phyloP scores from a whole-genome alignment of 2,329 filamentous ascomycete genomes.

The Colletotrichum lupini region DNA sequence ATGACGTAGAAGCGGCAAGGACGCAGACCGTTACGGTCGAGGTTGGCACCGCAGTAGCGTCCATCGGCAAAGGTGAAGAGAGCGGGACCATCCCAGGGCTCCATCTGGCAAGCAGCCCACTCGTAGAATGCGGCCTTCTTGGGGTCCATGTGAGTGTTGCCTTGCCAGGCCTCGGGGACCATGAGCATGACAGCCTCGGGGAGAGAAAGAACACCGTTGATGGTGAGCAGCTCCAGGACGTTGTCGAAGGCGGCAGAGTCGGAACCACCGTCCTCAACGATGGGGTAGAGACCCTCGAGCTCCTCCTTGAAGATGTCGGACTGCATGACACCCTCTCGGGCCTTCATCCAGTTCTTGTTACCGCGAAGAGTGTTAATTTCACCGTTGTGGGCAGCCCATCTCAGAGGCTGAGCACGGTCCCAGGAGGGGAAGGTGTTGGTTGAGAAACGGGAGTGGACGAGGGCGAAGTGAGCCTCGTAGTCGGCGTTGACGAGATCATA shows the following conservation, averaged over 20 bases:
- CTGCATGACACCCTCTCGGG: conserved; percentile 93
- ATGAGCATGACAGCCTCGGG: conserved; percentile 98
- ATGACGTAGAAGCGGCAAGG: conserved; percentile 98
- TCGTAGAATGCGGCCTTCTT: conserved; percentile 98
- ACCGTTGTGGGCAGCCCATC: conserved; percentile 98
- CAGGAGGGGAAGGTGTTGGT: conserved; percentile 99
- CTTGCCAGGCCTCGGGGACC: conserved; percentile 98
- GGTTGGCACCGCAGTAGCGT: conserved; percentile 94
- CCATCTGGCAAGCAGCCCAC: conserved; percentile 99
- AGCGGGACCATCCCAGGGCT: conserved; percentile 97
- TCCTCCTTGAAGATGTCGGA: conserved; percentile 94
- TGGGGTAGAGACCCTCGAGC: conserved; percentile 89
- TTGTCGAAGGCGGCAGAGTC: conserved; percentile 98
- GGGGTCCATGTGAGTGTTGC: conserved; percentile 90
- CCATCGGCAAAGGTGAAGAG: conserved; percentile 98
- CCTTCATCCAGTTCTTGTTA: conserved; percentile 99
- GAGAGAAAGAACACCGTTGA: conserved; percentile 94
- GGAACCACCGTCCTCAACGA: conserved; percentile 95
- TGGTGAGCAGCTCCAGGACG: conserved; percentile 90
- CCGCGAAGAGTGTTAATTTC: conserved; percentile 98
- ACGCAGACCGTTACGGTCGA: conserved; percentile 93
- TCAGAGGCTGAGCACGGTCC: conserved; percentile 95
- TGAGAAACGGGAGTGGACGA: conserved; percentile 97
- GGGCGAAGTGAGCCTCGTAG: conserved; percentile 95
- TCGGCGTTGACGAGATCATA: conserved; percentile 97